Base-by-base conservation (phyloP, 495 filamentous ascomycete species). In the Daldinia loculata region DNA sequence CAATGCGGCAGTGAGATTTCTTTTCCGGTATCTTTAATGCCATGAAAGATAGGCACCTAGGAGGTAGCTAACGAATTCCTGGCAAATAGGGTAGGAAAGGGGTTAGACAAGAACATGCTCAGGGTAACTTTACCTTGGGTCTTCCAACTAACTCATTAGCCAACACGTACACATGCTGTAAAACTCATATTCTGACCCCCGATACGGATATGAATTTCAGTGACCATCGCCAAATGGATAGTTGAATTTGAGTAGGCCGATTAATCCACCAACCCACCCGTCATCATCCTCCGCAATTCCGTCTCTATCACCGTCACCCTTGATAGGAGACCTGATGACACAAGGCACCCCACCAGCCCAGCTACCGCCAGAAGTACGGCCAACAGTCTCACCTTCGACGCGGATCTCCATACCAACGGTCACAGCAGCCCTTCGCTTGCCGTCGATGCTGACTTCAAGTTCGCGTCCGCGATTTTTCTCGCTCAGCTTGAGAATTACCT, bases 241-340 rank as follows among this genome's bases (percentile, higher is more conserved):
- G 77, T 99, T 99, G 74, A 98, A 99, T 82, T 99, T 99, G 74
- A 99, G 82, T 72, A 98, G 76, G 55, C 92, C 92, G 80, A 98
- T 98, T 79, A 99, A 79, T 6, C 96, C 95, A 1, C 95, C 95
- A 15, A 99, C 95, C 96, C 96, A 99, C 14, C 93, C 92, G 78
- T 98, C 95, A 70, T 90, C 89, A 71, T 91, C 90, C 75, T 90
- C 87, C 0, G 82, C 84, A 60, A 79, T 75, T 2, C 87, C 86
- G 15, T 77, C 80, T 7, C 66, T 43, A 22, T 79, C 80, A 43
- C 76, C 78, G 29, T 58, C 78, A 26, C 75, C 80, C 63, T 72
- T 80, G 51, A 79, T 76, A 1, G 80, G 72, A 0, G 80, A 80
- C 27, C 88, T 79, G 52, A 91, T 91, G 19, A 93, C 88, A 72